Conservation (phyloP, 78 protist species). For the slime mould (Dictyostelium discoideum) region dicty_2.7 NC_007091.3:1090001-1090500, state of each 20-base stretch:
- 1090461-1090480: constrained; percentile 70
- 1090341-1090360: neutral
- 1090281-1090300: constrained; percentile 32
- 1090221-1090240: constrained; percentile 24
- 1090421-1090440: constrained; percentile 34
- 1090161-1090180: constrained; percentile 5
- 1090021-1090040: constrained; percentile 32
- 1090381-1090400: neutral
- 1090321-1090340: constrained; percentile 52
- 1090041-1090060: constrained; percentile 53
- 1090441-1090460: constrained; percentile 49
- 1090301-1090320: constrained; percentile 45
- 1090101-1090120: constrained; percentile 57
- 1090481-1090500: constrained; percentile 8
- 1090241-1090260: constrained; percentile 40
- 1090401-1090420: constrained; percentile 21
- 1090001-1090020: neutral
- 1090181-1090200: constrained; percentile 32
- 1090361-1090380: neutral
- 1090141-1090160: constrained; percentile 28
- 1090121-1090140: constrained; percentile 11
- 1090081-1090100: constrained; percentile 70
- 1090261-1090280: constrained; percentile 68
- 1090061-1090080: constrained; percentile 25
- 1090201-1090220: constrained; percentile 41